These are phyloP conservation scores for Mortierella sp. DNA, from an alignment of 371 early-diverging fungal species.

Conservation along the genomic window DNA sequence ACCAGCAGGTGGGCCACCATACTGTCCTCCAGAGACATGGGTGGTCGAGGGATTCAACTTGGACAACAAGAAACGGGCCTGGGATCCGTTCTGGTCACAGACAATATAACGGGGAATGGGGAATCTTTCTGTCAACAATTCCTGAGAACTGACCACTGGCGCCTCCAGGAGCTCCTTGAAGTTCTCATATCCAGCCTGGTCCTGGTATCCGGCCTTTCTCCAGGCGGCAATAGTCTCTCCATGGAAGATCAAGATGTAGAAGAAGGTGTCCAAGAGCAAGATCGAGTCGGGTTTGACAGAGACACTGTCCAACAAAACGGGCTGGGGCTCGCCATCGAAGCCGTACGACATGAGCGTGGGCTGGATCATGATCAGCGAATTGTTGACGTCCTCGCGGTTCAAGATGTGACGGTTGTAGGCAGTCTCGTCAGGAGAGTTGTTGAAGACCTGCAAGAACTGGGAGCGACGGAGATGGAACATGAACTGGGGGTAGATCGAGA, in stretches of 20 bases:
- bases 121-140: slow-evolving; percentile 94
- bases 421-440: slow-evolving; percentile 99
- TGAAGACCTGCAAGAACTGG: slow-evolving; percentile 99
- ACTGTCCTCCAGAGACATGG: slow-evolving; percentile 82
- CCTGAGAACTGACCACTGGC: slow-evolving; percentile 92
- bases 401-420: slow-evolving; percentile 97
- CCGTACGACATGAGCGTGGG: slow-evolving; percentile 97
- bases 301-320: slow-evolving; percentile 98
- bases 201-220: slow-evolving; percentile 95
- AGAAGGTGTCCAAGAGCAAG: slow-evolving; percentile 98
- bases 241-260: slow-evolving; percentile 97
- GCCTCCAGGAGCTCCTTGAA: slow-evolving; percentile 95
- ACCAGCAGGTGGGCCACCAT: slow-evolving; percentile 73
- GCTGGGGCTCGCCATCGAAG: slow-evolving; percentile 91
- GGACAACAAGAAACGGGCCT: slow-evolving; percentile 99
- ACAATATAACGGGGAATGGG: slow-evolving; percentile 99
- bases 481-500: slow-evolving; percentile 99
- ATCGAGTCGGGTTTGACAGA: slow-evolving; percentile 97
- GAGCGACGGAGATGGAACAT: slow-evolving; percentile 99
- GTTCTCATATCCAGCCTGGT: slow-evolving; percentile 93
- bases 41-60: slow-evolving; percentile 99
- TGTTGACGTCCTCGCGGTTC: slow-evolving; percentile 96
- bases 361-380: slow-evolving; percentile 99
- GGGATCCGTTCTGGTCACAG: slow-evolving; percentile 98
- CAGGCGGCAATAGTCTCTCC: slow-evolving; percentile 94